Evolutionary conservation across 768 basidiomycete genomes (phyloP).

Genomic region (Termitomyces sp.): DNA sequence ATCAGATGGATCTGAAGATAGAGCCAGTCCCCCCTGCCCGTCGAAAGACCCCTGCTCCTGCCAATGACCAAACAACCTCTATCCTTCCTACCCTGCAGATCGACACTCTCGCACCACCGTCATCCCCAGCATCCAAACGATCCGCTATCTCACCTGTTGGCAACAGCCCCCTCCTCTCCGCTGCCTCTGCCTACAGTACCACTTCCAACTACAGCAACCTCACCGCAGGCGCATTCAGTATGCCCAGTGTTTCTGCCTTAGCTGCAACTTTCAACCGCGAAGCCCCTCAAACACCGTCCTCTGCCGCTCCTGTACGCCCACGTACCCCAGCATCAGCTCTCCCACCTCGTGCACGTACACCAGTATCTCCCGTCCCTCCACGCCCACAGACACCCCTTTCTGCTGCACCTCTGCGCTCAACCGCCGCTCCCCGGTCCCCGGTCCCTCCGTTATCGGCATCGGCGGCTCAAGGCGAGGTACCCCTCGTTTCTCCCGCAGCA

Average conservation of each 20-base stretch:
- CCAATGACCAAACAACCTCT: neutral
- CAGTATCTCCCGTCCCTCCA: slow-evolving; percentile 19
- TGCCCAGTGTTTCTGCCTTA: slow-evolving; percentile 14
- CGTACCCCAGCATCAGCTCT: slow-evolving; percentile 29
- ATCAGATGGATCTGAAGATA: slow-evolving; percentile 28
- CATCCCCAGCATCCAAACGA: slow-evolving; percentile 15
- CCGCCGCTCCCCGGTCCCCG: slow-evolving; percentile 15
- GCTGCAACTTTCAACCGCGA: slow-evolving; percentile 14
- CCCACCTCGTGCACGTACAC: slow-evolving; percentile 65
- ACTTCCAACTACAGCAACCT: slow-evolving; percentile 11
- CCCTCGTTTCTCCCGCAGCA: slow-evolving; percentile 32
- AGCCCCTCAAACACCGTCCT: slow-evolving; percentile 12
- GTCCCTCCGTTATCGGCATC: slow-evolving; percentile 24
- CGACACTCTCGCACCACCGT: slow-evolving; percentile 17
- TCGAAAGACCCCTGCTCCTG: slow-evolving; percentile 14
- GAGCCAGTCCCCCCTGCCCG: slow-evolving; percentile 21
- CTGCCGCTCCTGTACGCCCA: slow-evolving; percentile 13
- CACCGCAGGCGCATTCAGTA: slow-evolving; percentile 12
- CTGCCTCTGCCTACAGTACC: slow-evolving; percentile 17
- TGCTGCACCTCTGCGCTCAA: slow-evolving; percentile 16
- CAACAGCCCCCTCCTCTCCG: slow-evolving; percentile 19
- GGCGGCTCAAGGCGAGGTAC: slow-evolving; percentile 15
- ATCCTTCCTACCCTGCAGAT: slow-evolving; percentile 7
- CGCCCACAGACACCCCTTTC: slow-evolving; percentile 20
- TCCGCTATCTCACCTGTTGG: slow-evolving; percentile 19